Evolutionary conservation across 2,329 filamentous ascomycete species (phyloP).

Genomic region (Annulohypoxylon truncatum): DNA sequence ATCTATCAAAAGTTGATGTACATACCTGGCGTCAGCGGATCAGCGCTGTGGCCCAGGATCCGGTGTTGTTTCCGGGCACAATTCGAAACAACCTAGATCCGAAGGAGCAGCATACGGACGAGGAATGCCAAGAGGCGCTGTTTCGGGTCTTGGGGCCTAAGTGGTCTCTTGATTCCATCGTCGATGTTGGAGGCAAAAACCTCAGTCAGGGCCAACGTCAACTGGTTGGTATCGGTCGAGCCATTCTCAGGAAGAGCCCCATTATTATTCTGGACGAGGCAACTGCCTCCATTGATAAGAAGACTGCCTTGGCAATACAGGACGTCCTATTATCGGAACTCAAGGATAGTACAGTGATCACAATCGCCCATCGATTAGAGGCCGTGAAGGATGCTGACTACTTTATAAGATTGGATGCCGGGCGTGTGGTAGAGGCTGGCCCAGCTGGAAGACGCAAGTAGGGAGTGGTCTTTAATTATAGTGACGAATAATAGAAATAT

Average conservation of each 20-base stretch:
- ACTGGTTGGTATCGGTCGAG: slow-evolving; percentile 69
- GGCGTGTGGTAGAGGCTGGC: slow-evolving; percentile 62
- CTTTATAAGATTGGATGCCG: slow-evolving; percentile 64
- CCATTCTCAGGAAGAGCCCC: slow-evolving; percentile 69
- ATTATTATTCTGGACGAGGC: slow-evolving; percentile 74
- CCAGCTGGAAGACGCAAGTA: slow-evolving; percentile 44
- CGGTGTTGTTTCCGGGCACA: slow-evolving; percentile 69
- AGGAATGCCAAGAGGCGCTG: slow-evolving; percentile 63
- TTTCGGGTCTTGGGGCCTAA: slow-evolving; percentile 67
- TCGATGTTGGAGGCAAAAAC: slow-evolving; percentile 71
- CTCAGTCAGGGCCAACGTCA: slow-evolving; percentile 72
- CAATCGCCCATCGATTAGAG: slow-evolving; percentile 73
- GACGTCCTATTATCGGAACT: slow-evolving; percentile 67
- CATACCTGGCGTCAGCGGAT: slow-evolving; percentile 67
- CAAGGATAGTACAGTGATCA: slow-evolving; percentile 68
- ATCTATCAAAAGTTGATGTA: slow-evolving; percentile 65
- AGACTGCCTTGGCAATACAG: slow-evolving; percentile 69
- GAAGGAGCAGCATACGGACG: slow-evolving; percentile 66
- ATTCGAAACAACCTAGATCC: slow-evolving; percentile 76
- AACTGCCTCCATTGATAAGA: slow-evolving; percentile 71
- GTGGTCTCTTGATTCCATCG: slow-evolving; percentile 61
- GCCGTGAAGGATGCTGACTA: slow-evolving; percentile 70
- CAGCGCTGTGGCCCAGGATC: slow-evolving; percentile 73
- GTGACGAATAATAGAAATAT: not conserved
- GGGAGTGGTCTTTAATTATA: not conserved